Base-by-base conservation (phyloP, 352 stramenopile genomes). In the Pythium vanterpoolii region DNA sequence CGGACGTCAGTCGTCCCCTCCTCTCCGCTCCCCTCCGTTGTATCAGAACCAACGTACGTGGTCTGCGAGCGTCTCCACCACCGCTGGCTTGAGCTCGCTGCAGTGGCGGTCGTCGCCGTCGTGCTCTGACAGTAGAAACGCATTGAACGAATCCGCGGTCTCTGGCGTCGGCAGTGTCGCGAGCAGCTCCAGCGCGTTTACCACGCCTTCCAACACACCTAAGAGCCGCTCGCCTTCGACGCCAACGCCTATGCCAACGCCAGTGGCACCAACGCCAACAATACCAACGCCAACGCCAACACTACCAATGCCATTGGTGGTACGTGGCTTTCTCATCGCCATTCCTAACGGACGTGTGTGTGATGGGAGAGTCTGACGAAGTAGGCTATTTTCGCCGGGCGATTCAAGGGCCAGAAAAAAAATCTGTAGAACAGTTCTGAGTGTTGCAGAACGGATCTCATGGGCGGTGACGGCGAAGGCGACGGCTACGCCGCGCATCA, bases 201-300 rank as follows among this genome's bases (percentile, higher is more conserved):
- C 58, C n/a, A 66, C 59, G 8, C 62, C 49, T 30, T 72, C 64
- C 4, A 84, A 65, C 57, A 76, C 66, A 18, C 45, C 70, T n/a
- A 84, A 27, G 30, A 79, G 45, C n/a, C 69, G 74, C 38, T 66
- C 48, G 27, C 60, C 66, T 52, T 84, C 74, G 33, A 76, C 39
- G 38, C 59, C 40, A 52, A 62, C 53, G 30, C 62, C 66, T 14
- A 30, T 39, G 36, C 36, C 50, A 23, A 21, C n/a, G n/a, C n/a
- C n/a, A n/a, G n/a, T n/a, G n/a, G n/a, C n/a, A n/a, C n/a, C n/a
- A n/a, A n/a, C n/a, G n/a, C 34, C 34, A 42, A 19, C 34, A 42
- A 42, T n/a, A 42, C 34, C 34, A 42, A 42, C 34, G 34, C n/a
- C n/a, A n/a, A n/a, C n/a, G n/a, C 34, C 34, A 42, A 19, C 34